Conservation (phyloP, 192 early-diverging fungal genomes). For the Backusella luteola region DNA sequence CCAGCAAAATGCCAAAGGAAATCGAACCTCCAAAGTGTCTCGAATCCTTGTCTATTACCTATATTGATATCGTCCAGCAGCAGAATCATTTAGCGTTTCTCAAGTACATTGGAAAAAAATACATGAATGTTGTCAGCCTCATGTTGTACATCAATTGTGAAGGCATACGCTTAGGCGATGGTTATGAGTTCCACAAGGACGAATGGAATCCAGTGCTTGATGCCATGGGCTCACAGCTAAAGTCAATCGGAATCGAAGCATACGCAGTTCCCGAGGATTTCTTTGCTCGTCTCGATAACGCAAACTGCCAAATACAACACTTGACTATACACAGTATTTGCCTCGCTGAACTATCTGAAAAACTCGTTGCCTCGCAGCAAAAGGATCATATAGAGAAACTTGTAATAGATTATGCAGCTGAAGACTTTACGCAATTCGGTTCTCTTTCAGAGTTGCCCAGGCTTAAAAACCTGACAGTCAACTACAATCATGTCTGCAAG, state of each 20-base stretch:
- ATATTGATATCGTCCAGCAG: neutral
- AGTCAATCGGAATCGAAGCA: neutral
- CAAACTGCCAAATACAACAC: neutral
- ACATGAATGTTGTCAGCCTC: neutral
- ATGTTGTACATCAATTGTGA: neutral
- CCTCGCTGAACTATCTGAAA: neutral
- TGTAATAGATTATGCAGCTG: neutral
- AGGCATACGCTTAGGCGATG: neutral
- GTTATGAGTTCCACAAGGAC: neutral
- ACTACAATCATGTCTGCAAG: neutral
- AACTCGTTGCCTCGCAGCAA: neutral
- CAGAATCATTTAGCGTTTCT: neutral
- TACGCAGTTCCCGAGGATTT: neutral
- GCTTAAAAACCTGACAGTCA: neutral
- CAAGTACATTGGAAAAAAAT: neutral
- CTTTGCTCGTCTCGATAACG: neutral
- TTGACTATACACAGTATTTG: neutral
- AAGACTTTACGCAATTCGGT: neutral
- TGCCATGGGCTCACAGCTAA: neutral
- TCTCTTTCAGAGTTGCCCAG: neutral
- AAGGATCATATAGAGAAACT: neutral
- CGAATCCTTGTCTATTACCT: neutral
- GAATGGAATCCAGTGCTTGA: neutral
- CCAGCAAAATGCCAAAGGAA: neutral
- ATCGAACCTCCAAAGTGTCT: neutral